These are phyloP conservation scores for Leccinum huronense DNA, from an alignment of 1,284 basidiomycete genomes.

Conservation along the genomic window DNA sequence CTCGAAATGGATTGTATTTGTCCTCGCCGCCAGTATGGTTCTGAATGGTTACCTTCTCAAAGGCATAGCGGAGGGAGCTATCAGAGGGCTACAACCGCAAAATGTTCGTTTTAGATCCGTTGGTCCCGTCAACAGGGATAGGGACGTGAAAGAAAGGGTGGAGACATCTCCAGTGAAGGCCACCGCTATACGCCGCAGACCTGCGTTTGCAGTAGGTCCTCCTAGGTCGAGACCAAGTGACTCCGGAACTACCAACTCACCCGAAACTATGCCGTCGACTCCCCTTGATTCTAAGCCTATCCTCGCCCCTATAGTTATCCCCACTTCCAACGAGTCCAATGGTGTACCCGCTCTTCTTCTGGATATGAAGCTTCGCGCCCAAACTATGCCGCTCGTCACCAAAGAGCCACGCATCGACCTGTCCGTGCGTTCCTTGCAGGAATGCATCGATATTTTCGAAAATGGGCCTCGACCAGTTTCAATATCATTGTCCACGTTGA, in stretches of 20 bases:
- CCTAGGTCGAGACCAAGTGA: conserved; percentile 19
- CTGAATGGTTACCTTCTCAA: conserved; percentile 95
- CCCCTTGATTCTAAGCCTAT: conserved; percentile 20
- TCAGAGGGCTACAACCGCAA: conserved; percentile 40
- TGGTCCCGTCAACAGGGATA: conserved; percentile 33
- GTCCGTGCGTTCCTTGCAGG: conserved; percentile 61
- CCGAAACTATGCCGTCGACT: conserved; percentile 20
- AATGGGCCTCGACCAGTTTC: conserved; percentile 72
- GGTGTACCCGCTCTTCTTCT: conserved; percentile 46
- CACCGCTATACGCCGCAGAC: conserved; percentile 18
- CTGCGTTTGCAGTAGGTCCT: conserved; percentile 30
- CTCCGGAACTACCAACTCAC: conserved; percentile 20
- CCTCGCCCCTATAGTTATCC: conserved; percentile 29
- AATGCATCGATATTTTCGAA: conserved; percentile 85
- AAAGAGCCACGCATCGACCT: conserved; percentile 26
- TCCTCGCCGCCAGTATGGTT: conserved; percentile 83
- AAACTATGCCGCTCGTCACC: conserved; percentile 22
- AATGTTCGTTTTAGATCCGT: conserved; percentile 49
- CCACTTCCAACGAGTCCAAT: conserved; percentile 19
- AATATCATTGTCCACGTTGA: conserved; percentile 59
- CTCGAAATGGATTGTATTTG: conserved; percentile 14
- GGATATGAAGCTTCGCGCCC: conserved; percentile 46
- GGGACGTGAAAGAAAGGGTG: conserved; percentile 26
- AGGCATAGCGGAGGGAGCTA: conserved; percentile 56
- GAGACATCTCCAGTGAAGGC: conserved; percentile 15